phyloP scores from a whole-genome alignment of 345 rosid genomes.

The Populus tremula region DNA sequence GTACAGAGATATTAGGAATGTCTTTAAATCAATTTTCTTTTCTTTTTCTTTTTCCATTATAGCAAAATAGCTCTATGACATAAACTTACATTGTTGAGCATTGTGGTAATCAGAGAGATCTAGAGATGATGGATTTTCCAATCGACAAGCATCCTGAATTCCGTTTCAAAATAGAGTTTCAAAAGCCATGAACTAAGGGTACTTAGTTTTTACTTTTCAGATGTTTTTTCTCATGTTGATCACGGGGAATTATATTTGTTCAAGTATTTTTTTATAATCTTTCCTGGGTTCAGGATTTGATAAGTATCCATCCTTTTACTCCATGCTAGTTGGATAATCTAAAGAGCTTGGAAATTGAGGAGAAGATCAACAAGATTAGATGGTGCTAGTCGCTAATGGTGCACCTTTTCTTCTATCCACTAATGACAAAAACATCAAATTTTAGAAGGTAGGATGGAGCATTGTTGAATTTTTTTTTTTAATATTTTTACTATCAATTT shows the following conservation, averaged over 20 bases:
- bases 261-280: neutral
- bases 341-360: slow-evolving; percentile 98
- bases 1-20: neutral
- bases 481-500: neutral
- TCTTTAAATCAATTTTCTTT: neutral
- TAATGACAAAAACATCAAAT: slow-evolving; percentile 75
- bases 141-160: slow-evolving; percentile 65
- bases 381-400: slow-evolving; percentile 90
- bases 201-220: slow-evolving; percentile 3
- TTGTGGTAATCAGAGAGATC: slow-evolving; percentile 58
- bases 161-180: slow-evolving; percentile 85
- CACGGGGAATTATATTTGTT: neutral
- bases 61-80: slow-evolving; percentile 12
- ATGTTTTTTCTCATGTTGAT: neutral
- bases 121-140: slow-evolving; percentile 62
- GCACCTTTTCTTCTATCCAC: slow-evolving; percentile 85
- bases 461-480: neutral
- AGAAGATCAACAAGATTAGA: slow-evolving; percentile 90
- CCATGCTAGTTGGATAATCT: slow-evolving; percentile 79
- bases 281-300: neutral
- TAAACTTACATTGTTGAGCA: slow-evolving; percentile 38
- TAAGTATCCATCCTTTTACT: slow-evolving; percentile 14
- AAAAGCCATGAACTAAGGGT: slow-evolving; percentile 95
- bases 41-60: neutral
- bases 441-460: slow-evolving; percentile 75